Base-by-base conservation (phyloP, 2,329 filamentous ascomycete genomes). In the Emergomyces pasteurianus region DNA sequence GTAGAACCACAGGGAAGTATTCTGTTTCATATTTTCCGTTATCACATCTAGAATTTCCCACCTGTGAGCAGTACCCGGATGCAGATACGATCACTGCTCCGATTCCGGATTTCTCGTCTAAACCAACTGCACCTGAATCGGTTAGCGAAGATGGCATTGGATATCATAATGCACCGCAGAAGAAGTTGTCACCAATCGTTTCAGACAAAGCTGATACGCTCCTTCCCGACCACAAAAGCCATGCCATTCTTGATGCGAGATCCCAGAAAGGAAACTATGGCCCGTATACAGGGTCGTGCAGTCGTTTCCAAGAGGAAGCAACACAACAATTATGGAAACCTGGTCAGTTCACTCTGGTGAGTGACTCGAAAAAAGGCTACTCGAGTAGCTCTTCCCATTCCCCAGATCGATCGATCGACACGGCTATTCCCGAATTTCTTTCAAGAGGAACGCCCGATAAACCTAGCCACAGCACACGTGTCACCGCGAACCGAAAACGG, bases 401-500 rank as follows among this genome's bases (percentile, higher is more conserved):
- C 21, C 23, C 47, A 28, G 34, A 53, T 26, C 21, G 16, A 31
- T 53, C 47, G 31, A 21, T 28, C 1, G 31, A 59, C 10, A 26
- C 21, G 23, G 38, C 43, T 31, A 28, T 18, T 18, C 3, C 28
- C 34, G 47, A 34, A 12, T 28, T 38, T 12, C 31, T 36, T 16
- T 59, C 47, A 38, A 23, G 9, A 26, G 56, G 9, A 28, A 21
- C 18, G n/a, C 14, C 40, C n/a, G 9, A 38, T 21, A 59, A 53
- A 14, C 14, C 23, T 10, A 43, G 18, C 42, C 31, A 23, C 18
- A 21, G 10, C 31, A 58, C 56, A 14, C 31, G 18, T 53, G 14
- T 16, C 16, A n/a, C 67, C 46, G 69, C 70, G 2, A 67, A 71
- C 10, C 68, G 72, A 59, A 74, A 73, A 65, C 72, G 74, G 62